Evolutionary conservation across 768 basidiomycete species (phyloP), one percentile per base, ranked within the genome.

Genomic region (Rhizopogon vesiculosus): DNA sequence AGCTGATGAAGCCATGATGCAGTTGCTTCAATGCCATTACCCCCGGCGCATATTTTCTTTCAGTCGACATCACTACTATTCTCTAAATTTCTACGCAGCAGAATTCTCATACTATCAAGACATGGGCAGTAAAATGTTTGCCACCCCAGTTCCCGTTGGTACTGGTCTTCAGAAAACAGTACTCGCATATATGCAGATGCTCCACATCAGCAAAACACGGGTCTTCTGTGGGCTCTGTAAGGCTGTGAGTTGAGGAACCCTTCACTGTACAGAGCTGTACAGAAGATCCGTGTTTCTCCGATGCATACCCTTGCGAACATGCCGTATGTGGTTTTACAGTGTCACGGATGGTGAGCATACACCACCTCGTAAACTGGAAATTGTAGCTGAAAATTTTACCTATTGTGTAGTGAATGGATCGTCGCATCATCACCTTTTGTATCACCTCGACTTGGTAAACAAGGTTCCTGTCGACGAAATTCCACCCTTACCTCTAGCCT

Each of bases 131-230:
- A 45, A 39, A 40, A 33, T 55, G 61, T 53, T 9, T 63, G 5
- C 66, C 60, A 0, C 57, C 51, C 5, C 65, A 64, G 66, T 58
- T 63, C 12, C 66, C 62, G 22, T 22, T 25, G 65, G 66, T 19
- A 44, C 52, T 5, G 52, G 60, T 5, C 63, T 67, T 42, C 57
- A 51, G n/a, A 57, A 43, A 16, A 56, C 53, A 31, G 56, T 55
- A 7, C 56, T 29, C 28, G 18, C 12, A 0, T 64, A 54, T 42
- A 22, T 48, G 16, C 49, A 54, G 48, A 28, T 55, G 41, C 38
- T 56, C 13, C n/a, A n/a, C n/a, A n/a, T n/a, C n/a, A n/a, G n/a
- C n/a, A n/a, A n/a, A n/a, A n/a, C n/a, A n/a, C n/a, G n/a, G n/a
- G n/a, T n/a, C n/a, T n/a, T n/a, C n/a, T n/a, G n/a, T n/a, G n/a